Evolutionary conservation across 164 flowering plant genomes (phyloP), one percentile per base, ranked within the genome.

Genomic region (Stephania japonica): DNA sequence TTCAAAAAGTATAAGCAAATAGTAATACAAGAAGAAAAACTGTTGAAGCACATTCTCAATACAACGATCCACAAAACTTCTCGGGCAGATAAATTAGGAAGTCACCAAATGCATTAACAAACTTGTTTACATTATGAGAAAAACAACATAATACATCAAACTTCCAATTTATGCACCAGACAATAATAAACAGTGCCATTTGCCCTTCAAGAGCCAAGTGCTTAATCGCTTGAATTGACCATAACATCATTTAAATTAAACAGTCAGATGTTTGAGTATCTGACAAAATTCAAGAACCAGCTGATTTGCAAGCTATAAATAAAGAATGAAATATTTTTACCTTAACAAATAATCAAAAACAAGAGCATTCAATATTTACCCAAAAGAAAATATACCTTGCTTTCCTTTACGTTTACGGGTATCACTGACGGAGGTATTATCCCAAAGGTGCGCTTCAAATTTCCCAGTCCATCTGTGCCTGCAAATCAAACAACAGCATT

Each of bases 371-470:
- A 16, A n/a, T 65, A 41, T 63, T 43, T 23, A 42, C 38, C 38
- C 38, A 32, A 32, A 32, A 32, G 6, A 43, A 23, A 65, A 77
- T 4, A 19, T 77, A 77, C 80, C 80, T 77, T 77, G 80, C 26
- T 77, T 77, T 73, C 80, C 80, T 77, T 77, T 77, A n/a, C 76
- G 80, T 73, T 70, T 73, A 6, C 69, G 76, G 3, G 68, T 70
- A 73, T 73, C 79, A 62, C 53, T 70, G 14, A 67, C 9, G 9
- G 66, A 42, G 42, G 61, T 70, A 32, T 67, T 74, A 56, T 77
- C 80, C 76, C 80, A 73, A 63, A 77, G 73, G 42, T 73, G 77
- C 14, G 77, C 77, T 75, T 75, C 77, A 75, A 42, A 75, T 65
- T 75, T 75, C 63, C 77, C 77, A 47, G 77, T 75, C 77, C 77